Evolutionary conservation across 208 protist species (phyloP), one percentile per base, ranked within the genome.

Genomic region (Trypanosoma boissoni): DNA sequence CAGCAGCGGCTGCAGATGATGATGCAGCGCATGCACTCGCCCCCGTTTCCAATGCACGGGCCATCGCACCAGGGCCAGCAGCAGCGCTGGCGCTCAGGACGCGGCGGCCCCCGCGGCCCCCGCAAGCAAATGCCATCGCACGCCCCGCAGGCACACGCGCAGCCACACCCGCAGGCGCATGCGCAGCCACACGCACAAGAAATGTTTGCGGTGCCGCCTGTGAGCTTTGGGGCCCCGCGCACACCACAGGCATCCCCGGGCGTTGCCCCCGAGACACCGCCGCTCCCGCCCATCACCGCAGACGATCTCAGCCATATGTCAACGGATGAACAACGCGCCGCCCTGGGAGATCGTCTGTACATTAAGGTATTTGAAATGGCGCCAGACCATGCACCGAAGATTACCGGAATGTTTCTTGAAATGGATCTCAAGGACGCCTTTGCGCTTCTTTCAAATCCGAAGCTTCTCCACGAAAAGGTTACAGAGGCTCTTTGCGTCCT

Each of bases 361-460:
- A 72, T 91, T 31, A 91, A 94, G 72, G 83, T 94, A n/a, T 85
- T 81, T 70, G 82, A 91, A 39, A 76, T 92, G 23, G 72, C 77
- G 3, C 88, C 88, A 1, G 84, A 94, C 62, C 71, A 89, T 68
- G 84, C 82, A 57, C 78, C 83, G 24, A 94, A 94, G 76, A 86
- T 94, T 37, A 94, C 88, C 9, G 88, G 88, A 56, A 94, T 94
- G 88, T 85, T 94, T 56, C 74, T 94, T 28, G 88, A 94, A 68
- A 86, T 90, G 74, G 71, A 86, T 36, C 56, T 64, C 3, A 84
- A 83, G 52, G 81, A 91, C 14, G 82, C 80, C 3, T 88, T 82
- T 54, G 66, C 74, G 36, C 66, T 94, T 29, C 78, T 94, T 45
- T 78, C 73, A 58, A 72, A 92, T 52, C 81, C 74, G 52, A 79